Conservation (phyloP, 805 yeast species). For the Lipomyces japonicus region DNA sequence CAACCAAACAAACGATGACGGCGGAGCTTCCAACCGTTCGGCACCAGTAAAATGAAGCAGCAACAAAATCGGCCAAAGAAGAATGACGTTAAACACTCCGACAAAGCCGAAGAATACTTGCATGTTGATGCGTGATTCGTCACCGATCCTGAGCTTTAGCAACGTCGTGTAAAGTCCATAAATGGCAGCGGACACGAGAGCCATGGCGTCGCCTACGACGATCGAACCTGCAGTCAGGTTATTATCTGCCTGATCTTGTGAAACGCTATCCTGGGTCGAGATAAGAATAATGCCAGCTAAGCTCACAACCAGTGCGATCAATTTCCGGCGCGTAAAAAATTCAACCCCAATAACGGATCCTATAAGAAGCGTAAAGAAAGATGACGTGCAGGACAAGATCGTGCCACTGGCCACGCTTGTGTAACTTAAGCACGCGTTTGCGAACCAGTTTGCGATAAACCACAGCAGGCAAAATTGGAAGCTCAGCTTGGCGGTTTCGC, state of each 20-base stretch:
- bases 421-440: constrained; percentile 80
- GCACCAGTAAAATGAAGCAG: constrained; percentile 58
- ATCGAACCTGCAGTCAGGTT: constrained; percentile 30
- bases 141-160: constrained; percentile 65
- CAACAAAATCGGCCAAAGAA: constrained; percentile 78
- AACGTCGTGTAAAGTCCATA: constrained; percentile 90
- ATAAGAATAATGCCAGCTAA: constrained; percentile 77
- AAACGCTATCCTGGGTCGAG: constrained; percentile 59
- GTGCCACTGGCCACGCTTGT: constrained; percentile 95
- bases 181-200: constrained; percentile 78
- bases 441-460: constrained; percentile 85
- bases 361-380: constrained; percentile 83
- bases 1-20: constrained; percentile 46
- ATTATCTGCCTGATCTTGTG: constrained; percentile 27
- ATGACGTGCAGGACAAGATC: constrained; percentile 83
- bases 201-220: constrained; percentile 71
- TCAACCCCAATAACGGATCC: constrained; percentile 76
- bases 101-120: constrained; percentile 92
- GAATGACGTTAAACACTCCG: constrained; percentile 71
- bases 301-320: constrained; percentile 66
- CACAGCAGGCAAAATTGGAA: constrained; percentile 81
- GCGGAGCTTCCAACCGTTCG: constrained; percentile 73
- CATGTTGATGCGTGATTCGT: constrained; percentile 75
- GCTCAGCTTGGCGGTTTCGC: constrained; percentile 70
- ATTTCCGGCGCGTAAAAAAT: constrained; percentile 57